Evolutionary conservation across 2,329 filamentous ascomycete species (phyloP), one percentile per base, ranked within the genome.

Genomic region (Fusarium agapanthi): DNA sequence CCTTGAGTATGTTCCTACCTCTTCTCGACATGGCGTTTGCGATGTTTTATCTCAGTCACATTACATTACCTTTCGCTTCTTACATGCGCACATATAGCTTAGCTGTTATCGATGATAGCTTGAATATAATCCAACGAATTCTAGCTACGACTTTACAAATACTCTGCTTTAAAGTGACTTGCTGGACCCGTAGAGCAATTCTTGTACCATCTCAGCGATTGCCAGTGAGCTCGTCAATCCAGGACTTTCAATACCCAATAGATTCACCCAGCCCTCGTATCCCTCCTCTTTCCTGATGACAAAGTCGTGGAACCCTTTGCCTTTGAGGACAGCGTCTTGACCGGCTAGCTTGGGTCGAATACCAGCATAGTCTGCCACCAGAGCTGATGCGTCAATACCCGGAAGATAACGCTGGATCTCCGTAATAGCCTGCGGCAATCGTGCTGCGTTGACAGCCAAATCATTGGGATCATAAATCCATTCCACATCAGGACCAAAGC

Each of bases 401-500:
- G 96, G 96, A 7, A 99, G 84, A 79, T 97, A 99, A 13, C 87
- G 86, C 74, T 87, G 85, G 65, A 99, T 98, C 77, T 94, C 93
- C 16, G 84, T 84, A 0, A 97, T 81, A 0, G 95, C 95, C 43
- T 88, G 85, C 4, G 83, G 80, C 61, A 97, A 84, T 18, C 93
- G 86, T 28, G 84, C 84, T 3, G 86, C 83, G 73, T 89, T 94
- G 22, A 93, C 91, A 4, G 86, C 84, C n/a, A 97, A 85, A 77
- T 97, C 90, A 14, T 83, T 82, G 0, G 94, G 90, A 3, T 86
- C 84, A 54, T 92, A 88, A 1, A 97, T 92, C 96, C 96, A 98
- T 81, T 98, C 94, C 20, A 98, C 93, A 79, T 99, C 96, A 0
- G 96, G 96, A 0, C 96, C 96, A 81, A 99, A 99, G 41, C 94